Percentiles rank a stretch among this genome's conserved stretches.
Conservation (phyloP, 441 rosid species). For the Syzygium syzygioides region DNA sequence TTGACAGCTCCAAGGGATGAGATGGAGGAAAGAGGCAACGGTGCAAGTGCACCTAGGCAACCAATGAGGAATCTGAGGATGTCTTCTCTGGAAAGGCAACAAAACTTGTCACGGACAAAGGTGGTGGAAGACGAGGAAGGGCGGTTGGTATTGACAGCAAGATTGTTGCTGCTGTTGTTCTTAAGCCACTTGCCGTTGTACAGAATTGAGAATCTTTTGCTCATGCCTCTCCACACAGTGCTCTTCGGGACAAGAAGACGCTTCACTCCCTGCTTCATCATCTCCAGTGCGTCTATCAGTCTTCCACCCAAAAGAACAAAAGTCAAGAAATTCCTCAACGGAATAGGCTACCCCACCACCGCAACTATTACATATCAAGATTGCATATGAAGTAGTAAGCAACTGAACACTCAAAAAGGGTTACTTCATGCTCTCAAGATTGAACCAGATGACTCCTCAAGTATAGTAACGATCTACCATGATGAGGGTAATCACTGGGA, state of each 20-base stretch:
- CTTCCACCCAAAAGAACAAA: conserved; percentile 30
- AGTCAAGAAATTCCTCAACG: background rate
- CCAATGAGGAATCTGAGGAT: conserved; percentile 86
- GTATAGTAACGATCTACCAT: background rate
- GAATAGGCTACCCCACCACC: background rate
- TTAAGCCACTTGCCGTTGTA: conserved; percentile 93
- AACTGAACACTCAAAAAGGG: background rate
- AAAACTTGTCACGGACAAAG: conserved; percentile 50
- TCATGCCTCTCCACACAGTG: conserved; percentile 81
- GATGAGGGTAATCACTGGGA: background rate
- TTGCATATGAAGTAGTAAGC: background rate
- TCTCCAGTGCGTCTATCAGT: conserved; percentile 89
- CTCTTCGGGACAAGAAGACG: conserved; percentile 81
- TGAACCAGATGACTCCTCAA: background rate
- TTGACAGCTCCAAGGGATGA: conserved; percentile 64
- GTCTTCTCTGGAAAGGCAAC: conserved; percentile 96
- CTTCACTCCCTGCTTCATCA: conserved; percentile 95
- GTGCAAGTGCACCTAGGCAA: conserved; percentile 96
- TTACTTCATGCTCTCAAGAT: background rate
- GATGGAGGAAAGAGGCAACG: conserved; percentile 79
- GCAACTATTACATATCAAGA: background rate
- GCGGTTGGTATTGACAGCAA: conserved; percentile 26
- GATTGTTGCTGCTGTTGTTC: conserved; percentile 52
- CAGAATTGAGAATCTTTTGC: conserved; percentile 86
- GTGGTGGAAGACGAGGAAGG: conserved; percentile 55